phyloP scores from a whole-genome alignment of 176 grass and related monocot genomes.

The Elymus sibiricus region DNA sequence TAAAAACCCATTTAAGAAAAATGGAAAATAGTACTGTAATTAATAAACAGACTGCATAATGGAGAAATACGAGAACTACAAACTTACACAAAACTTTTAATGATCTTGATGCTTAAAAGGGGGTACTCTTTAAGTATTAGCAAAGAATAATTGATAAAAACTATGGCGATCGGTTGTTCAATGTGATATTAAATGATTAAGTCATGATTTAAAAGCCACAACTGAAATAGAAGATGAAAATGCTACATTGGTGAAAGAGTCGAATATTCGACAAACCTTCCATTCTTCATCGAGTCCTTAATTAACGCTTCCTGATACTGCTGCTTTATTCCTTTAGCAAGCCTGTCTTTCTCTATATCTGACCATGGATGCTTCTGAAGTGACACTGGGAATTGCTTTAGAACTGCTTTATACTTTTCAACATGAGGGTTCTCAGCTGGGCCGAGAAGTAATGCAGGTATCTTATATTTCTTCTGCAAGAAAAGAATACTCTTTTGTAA shows the following conservation, averaged over 20 bases:
- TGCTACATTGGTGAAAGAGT: neutral
- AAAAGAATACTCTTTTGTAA: conserved; percentile 11
- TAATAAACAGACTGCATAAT: neutral
- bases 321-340: conserved; percentile 90
- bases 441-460: conserved; percentile 63
- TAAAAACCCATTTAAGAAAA: neutral
- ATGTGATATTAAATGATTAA: neutral
- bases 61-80: neutral
- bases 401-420: conserved; percentile 61
- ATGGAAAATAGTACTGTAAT: neutral
- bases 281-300: conserved; percentile 64
- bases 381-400: conserved; percentile 68
- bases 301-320: conserved; percentile 91
- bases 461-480: conserved; percentile 46
- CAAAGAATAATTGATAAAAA: neutral
- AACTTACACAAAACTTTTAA: conserved; percentile 25
- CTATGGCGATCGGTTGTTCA: neutral
- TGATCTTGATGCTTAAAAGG: neutral
- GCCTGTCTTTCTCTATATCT: conserved; percentile 69
- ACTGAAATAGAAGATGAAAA: neutral
- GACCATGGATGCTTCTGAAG: conserved; percentile 71
- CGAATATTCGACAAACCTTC: conserved; percentile 40
- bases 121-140: neutral
- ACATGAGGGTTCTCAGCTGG: conserved; percentile 61
- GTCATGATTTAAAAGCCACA: neutral